phyloP scores from a whole-genome alignment of 176 grass and related monocot species.

The Chrysopogon serrulatus region DNA sequence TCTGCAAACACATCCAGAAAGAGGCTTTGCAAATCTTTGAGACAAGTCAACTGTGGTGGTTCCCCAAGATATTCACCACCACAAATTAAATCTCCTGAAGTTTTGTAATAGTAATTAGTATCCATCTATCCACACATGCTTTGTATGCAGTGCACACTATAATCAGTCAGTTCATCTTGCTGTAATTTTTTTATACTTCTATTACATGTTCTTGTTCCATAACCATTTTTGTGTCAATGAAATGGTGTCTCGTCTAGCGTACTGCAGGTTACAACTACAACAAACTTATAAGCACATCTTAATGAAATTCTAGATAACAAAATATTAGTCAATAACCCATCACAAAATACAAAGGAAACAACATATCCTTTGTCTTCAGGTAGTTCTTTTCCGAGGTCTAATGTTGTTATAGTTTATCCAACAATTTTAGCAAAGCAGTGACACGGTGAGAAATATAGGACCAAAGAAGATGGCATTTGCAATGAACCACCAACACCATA shows the following conservation, averaged over 20 bases:
- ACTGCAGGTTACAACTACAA: neutral
- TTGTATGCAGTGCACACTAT: neutral
- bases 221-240: neutral
- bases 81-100: neutral
- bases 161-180: neutral
- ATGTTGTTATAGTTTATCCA: neutral
- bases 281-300: neutral
- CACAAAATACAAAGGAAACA: neutral
- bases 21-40: neutral
- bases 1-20: neutral
- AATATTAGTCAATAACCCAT: neutral
- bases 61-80: neutral
- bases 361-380: neutral
- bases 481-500: neutral
- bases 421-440: neutral
- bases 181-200: neutral
- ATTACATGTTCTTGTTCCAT: neutral
- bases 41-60: neutral
- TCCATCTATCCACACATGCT: neutral
- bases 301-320: neutral
- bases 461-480: neutral
- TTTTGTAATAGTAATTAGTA: neutral
- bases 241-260: neutral
- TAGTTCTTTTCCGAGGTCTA: neutral
- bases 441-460: constrained; percentile 17